A percentile compares a stretch with the other conserved stretches of the same genome.
Conservation (phyloP, 2,329 filamentous ascomycete species). For the Fusarium goolgardi region DNA sequence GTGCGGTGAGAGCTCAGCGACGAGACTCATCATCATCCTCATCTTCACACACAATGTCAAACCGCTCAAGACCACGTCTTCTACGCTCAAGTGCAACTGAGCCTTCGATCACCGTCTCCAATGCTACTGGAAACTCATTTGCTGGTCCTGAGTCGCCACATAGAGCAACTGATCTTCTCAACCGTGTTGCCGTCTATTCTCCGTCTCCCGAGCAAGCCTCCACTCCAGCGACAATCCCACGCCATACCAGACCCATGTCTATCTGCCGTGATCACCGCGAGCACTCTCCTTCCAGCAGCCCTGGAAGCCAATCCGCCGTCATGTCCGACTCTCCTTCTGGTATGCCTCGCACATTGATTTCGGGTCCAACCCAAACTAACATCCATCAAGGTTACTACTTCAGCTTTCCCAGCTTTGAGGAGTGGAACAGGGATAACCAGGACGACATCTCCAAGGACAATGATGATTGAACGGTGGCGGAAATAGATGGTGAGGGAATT, state of each 20-base stretch:
- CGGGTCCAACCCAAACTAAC: slow-evolving; percentile 52
- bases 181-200: slow-evolving; percentile 63
- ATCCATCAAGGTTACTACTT: slow-evolving; percentile 66
- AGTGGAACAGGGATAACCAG: slow-evolving; percentile 63
- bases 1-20: slow-evolving; percentile 43
- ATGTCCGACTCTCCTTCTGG: slow-evolving; percentile 47
- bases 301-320: slow-evolving; percentile 41
- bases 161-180: slow-evolving; percentile 66
- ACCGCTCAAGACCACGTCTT: slow-evolving; percentile 62
- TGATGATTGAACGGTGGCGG: slow-evolving; percentile 41
- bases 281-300: slow-evolving; percentile 37
- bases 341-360: slow-evolving; percentile 17
- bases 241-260: slow-evolving; percentile 41
- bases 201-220: slow-evolving; percentile 40
- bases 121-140: slow-evolving; percentile 63
- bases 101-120: slow-evolving; percentile 68
- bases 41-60: slow-evolving; percentile 40
- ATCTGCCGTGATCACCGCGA: slow-evolving; percentile 41
- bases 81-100: slow-evolving; percentile 67
- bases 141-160: slow-evolving; percentile 61
- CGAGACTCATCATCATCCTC: slow-evolving; percentile 46
- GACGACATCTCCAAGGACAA: slow-evolving; percentile 42
- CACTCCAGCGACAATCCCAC: slow-evolving; percentile 34
- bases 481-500: slow-evolving; percentile 31
- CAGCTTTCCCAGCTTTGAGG: slow-evolving; percentile 79